These are phyloP conservation scores for Thuidium tamariscinum DNA, from an alignment of 225 moss, liverwort and hornwort species.

Conservation along the genomic window DNA sequence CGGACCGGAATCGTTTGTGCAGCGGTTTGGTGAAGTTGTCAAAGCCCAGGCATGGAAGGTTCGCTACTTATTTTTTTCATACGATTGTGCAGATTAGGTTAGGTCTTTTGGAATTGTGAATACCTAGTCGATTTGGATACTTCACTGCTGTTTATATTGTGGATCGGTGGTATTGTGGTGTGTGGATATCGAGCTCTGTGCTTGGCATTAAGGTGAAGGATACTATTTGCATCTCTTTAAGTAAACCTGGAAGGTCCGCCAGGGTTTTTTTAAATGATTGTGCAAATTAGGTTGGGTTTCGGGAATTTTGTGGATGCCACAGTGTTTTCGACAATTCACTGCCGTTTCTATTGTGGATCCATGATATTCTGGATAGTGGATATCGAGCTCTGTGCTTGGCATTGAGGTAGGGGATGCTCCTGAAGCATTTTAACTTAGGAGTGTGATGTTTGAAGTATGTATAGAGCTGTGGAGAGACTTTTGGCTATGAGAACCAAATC, in stretches of 20 bases:
- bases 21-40: conserved; percentile 58
- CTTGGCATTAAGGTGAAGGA: not conserved
- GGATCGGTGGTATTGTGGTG: not conserved
- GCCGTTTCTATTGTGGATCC: not conserved
- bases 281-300: not conserved
- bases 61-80: not conserved
- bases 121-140: not conserved
- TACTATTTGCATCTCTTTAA: not conserved
- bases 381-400: not conserved
- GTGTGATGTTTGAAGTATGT: not conserved
- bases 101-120: not conserved
- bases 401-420: not conserved
- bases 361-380: not conserved
- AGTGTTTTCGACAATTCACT: not conserved
- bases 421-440: not conserved
- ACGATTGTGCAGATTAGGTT: not conserved
- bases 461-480: not conserved
- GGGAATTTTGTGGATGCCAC: not conserved
- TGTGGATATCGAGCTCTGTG: not conserved
- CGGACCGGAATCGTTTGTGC: conserved; percentile 52
- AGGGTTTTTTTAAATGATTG: not conserved
- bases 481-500: not conserved
- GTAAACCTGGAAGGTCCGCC: conserved; percentile 36
- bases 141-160: not conserved
- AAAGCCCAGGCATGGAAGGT: conserved; percentile 85